Percentiles rank a stretch among this genome's conserved stretches.
Conservation (phyloP, 2,329 filamentous ascomycete species). For the Curvularia spicifera region DNA sequence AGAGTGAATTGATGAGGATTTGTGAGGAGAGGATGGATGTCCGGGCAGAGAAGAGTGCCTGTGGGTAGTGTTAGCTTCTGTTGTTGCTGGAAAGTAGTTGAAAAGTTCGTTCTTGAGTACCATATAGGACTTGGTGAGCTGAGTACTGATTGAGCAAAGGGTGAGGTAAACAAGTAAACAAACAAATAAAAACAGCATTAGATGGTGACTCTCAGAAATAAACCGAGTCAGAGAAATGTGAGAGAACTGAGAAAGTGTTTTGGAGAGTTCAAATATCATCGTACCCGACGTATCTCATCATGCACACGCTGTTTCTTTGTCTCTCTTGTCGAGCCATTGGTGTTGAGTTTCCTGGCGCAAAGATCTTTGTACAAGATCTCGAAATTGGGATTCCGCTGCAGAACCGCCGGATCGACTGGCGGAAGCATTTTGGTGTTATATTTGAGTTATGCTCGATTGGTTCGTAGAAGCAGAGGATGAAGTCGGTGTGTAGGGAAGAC, state of each 20-base stretch:
- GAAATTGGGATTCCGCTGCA: slow-evolving; percentile 54
- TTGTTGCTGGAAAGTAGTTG: background rate
- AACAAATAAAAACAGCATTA: background rate
- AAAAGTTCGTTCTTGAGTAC: background rate
- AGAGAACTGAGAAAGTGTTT: background rate
- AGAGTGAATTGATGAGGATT: slow-evolving; percentile 46
- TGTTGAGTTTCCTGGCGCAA: slow-evolving; percentile 51
- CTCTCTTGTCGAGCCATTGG: slow-evolving; percentile 53
- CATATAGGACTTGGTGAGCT: background rate
- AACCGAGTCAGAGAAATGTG: too few species aligned
- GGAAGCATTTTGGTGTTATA: slow-evolving; percentile 47
- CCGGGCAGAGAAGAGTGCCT: slow-evolving; percentile 50
- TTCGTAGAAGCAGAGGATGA: background rate
- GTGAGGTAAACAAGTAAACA: slow-evolving; percentile 6
- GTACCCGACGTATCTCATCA: slow-evolving; percentile 50
- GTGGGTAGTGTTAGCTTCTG: slow-evolving; percentile 10
- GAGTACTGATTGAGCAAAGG: background rate
- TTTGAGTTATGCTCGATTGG: background rate
- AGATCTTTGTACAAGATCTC: slow-evolving; percentile 55
- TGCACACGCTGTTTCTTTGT: slow-evolving; percentile 53
- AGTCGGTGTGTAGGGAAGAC: slow-evolving; percentile 9
- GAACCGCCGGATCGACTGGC: slow-evolving; percentile 47
- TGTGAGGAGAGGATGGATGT: slow-evolving; percentile 41
- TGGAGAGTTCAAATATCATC: slow-evolving; percentile 6
- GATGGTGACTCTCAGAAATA: background rate